A percentile compares a stretch with the other conserved stretches of the same genome.
Evolutionary conservation across 1,284 basidiomycete genomes (phyloP).

Genomic region (Malassezia brasiliensis): DNA sequence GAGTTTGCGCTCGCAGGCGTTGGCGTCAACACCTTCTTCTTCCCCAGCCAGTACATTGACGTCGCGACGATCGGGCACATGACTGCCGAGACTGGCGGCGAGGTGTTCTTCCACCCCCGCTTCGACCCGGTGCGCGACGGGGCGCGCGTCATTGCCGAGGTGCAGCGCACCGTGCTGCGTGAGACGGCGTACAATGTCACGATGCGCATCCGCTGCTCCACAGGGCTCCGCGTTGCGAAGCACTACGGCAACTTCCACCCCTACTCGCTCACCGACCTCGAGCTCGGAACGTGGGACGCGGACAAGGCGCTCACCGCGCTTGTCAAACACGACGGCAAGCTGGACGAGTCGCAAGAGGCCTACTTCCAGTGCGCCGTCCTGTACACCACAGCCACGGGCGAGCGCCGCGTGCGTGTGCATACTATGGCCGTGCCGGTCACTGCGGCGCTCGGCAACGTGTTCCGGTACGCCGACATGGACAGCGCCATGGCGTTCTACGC

Average conservation of each 20-base stretch:
- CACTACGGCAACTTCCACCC: conserved; percentile 76
- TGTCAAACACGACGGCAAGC: conserved; percentile 57
- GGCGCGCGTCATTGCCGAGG: conserved; percentile 61
- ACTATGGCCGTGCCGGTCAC: conserved; percentile 77
- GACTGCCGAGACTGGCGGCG: conserved; percentile 74
- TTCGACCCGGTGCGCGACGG: conserved; percentile 68
- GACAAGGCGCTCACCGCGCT: conserved; percentile 67
- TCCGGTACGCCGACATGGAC: conserved; percentile 85
- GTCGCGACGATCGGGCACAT: conserved; percentile 67
- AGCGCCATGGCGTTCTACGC: conserved; percentile 64
- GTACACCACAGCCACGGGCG: conserved; percentile 70
- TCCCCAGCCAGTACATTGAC: conserved; percentile 73
- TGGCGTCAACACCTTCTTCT: conserved; percentile 80
- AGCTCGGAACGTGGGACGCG: conserved; percentile 69
- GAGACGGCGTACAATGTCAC: conserved; percentile 72
- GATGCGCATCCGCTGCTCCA: conserved; percentile 74
- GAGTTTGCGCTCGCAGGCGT: conserved; percentile 82
- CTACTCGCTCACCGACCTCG: conserved; percentile 64
- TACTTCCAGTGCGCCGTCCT: conserved; percentile 82
- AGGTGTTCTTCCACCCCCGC: conserved; percentile 82
- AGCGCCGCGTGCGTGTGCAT: conserved; percentile 72
- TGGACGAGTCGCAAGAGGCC: conserved; percentile 69
- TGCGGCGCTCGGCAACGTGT: conserved; percentile 78
- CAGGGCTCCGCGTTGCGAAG: conserved; percentile 64
- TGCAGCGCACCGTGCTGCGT: conserved; percentile 62